Percentiles rank a stretch among this genome's conserved stretches.
Evolutionary conservation across 179 eudicot species (phyloP).

Genomic region (Actinidia chinensis): DNA sequence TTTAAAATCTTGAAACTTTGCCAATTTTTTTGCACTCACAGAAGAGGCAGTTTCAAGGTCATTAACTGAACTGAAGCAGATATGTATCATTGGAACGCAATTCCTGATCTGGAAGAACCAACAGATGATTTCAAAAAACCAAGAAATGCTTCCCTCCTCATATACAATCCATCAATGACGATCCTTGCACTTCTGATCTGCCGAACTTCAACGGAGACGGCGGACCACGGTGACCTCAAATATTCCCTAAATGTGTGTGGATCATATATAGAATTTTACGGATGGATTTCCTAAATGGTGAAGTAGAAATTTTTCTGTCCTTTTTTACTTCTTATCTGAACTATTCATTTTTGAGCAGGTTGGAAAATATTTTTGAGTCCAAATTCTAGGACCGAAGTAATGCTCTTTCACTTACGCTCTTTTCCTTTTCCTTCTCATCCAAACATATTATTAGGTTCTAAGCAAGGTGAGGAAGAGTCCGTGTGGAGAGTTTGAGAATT

Average conservation of each 20-base stretch:
- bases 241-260: background rate
- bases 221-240: slow-evolving; percentile 25
- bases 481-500: slow-evolving; percentile 21
- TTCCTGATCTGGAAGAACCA: slow-evolving; percentile 40
- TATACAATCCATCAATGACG: slow-evolving; percentile 31
- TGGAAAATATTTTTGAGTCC: background rate
- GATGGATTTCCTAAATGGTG: no score
- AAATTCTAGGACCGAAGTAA: background rate
- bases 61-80: slow-evolving; percentile 37
- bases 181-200: slow-evolving; percentile 36
- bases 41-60: slow-evolving; percentile 25
- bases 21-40: slow-evolving; percentile 20
- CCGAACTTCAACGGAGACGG: slow-evolving; percentile 19
- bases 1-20: background rate
- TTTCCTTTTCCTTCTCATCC: background rate
- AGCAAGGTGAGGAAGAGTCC: slow-evolving; percentile 35
- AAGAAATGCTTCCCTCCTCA: slow-evolving; percentile 30
- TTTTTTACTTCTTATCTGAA: no score
- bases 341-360: no score
- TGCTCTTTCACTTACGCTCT: background rate
- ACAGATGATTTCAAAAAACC: slow-evolving; percentile 31
- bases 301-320: no score
- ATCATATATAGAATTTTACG: no score
- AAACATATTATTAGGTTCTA: slow-evolving; percentile 31
- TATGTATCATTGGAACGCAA: slow-evolving; percentile 45